Percentiles rank a stretch among this genome's conserved stretches.
These are phyloP conservation scores for Przewalskia tangutica DNA, from an alignment of 257 asterid species.

Conservation along the genomic window DNA sequence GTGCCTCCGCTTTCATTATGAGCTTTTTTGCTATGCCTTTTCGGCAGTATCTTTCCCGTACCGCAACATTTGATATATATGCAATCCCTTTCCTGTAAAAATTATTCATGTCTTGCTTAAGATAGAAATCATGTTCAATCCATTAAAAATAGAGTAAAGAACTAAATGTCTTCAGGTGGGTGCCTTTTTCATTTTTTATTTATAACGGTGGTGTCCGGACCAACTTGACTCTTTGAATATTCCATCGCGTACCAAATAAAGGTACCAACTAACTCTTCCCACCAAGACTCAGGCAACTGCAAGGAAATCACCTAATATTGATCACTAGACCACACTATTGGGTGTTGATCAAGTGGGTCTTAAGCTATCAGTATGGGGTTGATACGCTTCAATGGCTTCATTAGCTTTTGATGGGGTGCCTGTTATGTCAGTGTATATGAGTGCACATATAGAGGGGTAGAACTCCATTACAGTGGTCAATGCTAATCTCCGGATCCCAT, in stretches of 20 bases:
- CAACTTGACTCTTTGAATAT: not conserved
- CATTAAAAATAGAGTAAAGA: not conserved
- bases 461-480: not conserved
- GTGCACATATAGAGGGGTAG: not conserved
- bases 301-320: not conserved
- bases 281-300: not conserved
- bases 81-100: constrained; percentile 74
- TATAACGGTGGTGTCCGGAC: not conserved
- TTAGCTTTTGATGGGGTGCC: not conserved
- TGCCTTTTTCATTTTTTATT: not conserved
- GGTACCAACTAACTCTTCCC: not conserved
- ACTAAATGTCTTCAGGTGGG: not conserved
- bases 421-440: not conserved
- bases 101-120: not conserved
- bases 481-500: not conserved
- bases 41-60: constrained; percentile 52
- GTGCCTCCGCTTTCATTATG: constrained; percentile 61
- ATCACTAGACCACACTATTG: not conserved
- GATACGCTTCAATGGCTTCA: not conserved
- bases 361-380: not conserved
- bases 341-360: not conserved
- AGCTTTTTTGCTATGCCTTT: constrained; percentile 75
- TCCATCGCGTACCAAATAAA: not conserved
- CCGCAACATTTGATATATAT: constrained; percentile 83
- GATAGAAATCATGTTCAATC: not conserved